These are phyloP conservation scores for Solanum aculeatissimum DNA, from an alignment of 305 asterid genomes.

Conservation along the genomic window DNA sequence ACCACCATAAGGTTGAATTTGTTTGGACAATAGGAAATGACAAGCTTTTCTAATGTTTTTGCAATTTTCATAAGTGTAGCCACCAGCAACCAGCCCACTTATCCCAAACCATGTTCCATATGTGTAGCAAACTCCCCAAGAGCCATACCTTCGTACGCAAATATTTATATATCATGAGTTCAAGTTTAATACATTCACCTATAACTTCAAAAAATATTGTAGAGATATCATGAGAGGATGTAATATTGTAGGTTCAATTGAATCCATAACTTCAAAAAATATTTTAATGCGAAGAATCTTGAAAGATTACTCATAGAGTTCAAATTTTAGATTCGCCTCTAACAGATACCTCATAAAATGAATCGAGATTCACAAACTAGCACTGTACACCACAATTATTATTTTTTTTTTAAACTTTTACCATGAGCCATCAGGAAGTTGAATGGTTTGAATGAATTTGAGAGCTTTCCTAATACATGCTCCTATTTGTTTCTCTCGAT, in stretches of 20 bases:
- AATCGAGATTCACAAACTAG: background rate
- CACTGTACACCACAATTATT: background rate
- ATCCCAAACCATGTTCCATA: constrained; percentile 68
- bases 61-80: constrained; percentile 32
- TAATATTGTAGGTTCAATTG: too few species aligned
- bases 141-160: constrained; percentile 35
- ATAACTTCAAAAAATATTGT: background rate
- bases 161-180: background rate
- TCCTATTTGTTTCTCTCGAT: constrained; percentile 23
- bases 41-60: constrained; percentile 33
- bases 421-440: constrained; percentile 58
- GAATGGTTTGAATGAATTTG: constrained; percentile 29
- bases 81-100: constrained; percentile 31
- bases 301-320: too few species aligned
- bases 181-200: background rate
- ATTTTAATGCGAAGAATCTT: too few species aligned
- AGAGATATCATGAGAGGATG: too few species aligned
- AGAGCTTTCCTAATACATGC: constrained; percentile 35
- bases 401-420: too few species aligned
- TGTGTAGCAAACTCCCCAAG: constrained; percentile 69
- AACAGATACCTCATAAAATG: background rate
- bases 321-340: too few species aligned
- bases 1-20: constrained; percentile 42
- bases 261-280: too few species aligned
- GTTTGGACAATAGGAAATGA: constrained; percentile 41